Evolutionary conservation across 108 stramenopile genomes (phyloP).

Genomic region (Parmales sp.): DNA sequence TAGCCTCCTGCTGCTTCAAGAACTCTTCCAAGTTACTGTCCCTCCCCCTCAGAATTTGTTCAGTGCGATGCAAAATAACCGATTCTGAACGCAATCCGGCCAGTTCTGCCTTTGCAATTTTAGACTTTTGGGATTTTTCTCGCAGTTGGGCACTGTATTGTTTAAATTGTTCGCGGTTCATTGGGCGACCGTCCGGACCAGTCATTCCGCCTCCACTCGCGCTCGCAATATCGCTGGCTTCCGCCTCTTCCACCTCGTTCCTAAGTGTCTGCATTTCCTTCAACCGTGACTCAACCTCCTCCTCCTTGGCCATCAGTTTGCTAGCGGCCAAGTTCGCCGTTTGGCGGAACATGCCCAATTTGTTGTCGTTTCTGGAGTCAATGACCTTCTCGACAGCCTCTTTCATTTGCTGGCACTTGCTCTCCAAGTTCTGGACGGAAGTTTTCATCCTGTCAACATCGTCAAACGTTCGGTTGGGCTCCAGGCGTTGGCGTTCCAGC

Average conservation of each 20-base stretch:
- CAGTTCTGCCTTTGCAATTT: slow-evolving; percentile 27
- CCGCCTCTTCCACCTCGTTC: not conserved
- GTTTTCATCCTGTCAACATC: slow-evolving; percentile 34
- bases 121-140: slow-evolving; percentile 28
- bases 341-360: slow-evolving; percentile 26
- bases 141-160: slow-evolving; percentile 19
- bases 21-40: slow-evolving; percentile 45
- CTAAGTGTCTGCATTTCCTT: slow-evolving; percentile 26
- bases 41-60: slow-evolving; percentile 33
- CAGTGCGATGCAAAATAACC: slow-evolving; percentile 36
- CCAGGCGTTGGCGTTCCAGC: slow-evolving; percentile 26
- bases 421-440: slow-evolving; percentile 25
- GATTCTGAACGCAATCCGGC: slow-evolving; percentile 26
- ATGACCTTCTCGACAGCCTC: slow-evolving; percentile 28
- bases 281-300: slow-evolving; percentile 26
- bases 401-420: slow-evolving; percentile 17
- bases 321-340: not conserved
- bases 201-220: not conserved
- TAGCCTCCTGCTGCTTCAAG: slow-evolving; percentile 44
- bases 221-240: slow-evolving; percentile 2
- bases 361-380: slow-evolving; percentile 18
- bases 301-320: slow-evolving; percentile 21
- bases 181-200: not conserved
- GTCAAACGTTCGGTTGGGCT: slow-evolving; percentile 25
- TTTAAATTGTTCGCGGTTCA: slow-evolving; percentile 20